phyloP scores from a whole-genome alignment of 345 rosid genomes.

The Nasturtium officinale region DNA sequence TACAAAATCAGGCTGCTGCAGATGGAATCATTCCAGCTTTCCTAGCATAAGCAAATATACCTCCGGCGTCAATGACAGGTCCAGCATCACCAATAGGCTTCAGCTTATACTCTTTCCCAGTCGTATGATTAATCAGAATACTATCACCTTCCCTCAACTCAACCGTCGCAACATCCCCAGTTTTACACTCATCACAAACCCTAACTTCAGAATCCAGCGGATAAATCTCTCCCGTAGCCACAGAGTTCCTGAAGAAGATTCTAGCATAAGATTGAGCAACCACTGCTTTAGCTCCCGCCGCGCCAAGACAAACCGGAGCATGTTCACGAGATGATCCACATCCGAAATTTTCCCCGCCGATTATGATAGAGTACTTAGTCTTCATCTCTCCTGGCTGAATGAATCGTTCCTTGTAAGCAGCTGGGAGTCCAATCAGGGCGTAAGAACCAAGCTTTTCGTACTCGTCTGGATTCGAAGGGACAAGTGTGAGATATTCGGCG shows the following conservation, averaged over 20 bases:
- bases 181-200: constrained; percentile 81
- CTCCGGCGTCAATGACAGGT: constrained; percentile 85
- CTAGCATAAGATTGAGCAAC: constrained; percentile 88
- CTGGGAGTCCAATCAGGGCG: constrained; percentile 81
- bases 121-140: constrained; percentile 74
- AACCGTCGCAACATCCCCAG: constrained; percentile 78
- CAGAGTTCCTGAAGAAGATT: constrained; percentile 88
- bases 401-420: constrained; percentile 63
- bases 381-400: constrained; percentile 58
- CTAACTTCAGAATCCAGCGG: constrained; percentile 79
- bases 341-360: constrained; percentile 89
- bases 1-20: constrained; percentile 17
- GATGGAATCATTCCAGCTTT: constrained; percentile 81
- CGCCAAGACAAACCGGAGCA: constrained; percentile 91
- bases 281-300: constrained; percentile 80
- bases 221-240: constrained; percentile 82
- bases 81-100: constrained; percentile 93
- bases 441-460: constrained; percentile 86
- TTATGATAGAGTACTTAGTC: constrained; percentile 66
- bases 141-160: constrained; percentile 65
- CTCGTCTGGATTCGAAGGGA: constrained; percentile 83
- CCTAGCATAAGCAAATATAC: constrained; percentile 85
- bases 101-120: constrained; percentile 76
- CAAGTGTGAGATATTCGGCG: constrained; percentile 82
- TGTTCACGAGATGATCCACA: constrained; percentile 97